Evolutionary conservation across 2,329 filamentous ascomycete species (phyloP).

Genomic region (Fusarium aywerte): DNA sequence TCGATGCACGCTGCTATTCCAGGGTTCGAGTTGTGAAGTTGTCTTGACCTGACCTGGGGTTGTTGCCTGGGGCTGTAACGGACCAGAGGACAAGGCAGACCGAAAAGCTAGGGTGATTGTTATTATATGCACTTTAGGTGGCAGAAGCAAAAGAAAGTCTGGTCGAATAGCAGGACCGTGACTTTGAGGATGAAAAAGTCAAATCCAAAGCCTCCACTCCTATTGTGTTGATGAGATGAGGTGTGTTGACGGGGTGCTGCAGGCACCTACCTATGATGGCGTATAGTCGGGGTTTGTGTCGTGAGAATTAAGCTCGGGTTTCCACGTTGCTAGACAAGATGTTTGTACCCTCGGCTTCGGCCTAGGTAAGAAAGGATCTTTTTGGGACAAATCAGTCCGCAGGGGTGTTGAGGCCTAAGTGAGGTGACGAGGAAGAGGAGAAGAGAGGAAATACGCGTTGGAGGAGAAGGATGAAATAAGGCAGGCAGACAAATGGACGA

Average conservation of each 20-base stretch:
- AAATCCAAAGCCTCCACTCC: conserved; percentile 28
- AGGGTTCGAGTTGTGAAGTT: conserved; percentile 31
- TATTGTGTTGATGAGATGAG: conserved; percentile 6
- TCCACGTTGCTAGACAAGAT: conserved; percentile 18
- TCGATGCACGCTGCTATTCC: conserved; percentile 30
- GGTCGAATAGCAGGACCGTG: conserved; percentile 11
- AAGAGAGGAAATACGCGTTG: not conserved
- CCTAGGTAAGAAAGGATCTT: not conserved
- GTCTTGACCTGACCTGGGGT: conserved; percentile 12
- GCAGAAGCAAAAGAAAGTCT: conserved; percentile 3
- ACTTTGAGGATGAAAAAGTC: conserved; percentile 19
- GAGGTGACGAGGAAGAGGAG: not conserved
- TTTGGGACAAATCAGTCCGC: not conserved
- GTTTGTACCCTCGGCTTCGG: not conserved
- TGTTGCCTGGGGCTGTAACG: conserved; percentile 34
- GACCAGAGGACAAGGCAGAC: conserved; percentile 6
- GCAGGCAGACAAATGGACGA: not conserved
- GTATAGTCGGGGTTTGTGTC: conserved; percentile 23
- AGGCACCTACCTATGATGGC: conserved; percentile 13
- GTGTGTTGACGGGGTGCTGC: conserved; percentile 6
- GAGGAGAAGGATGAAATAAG: conserved; percentile 8
- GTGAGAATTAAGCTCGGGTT: conserved; percentile 24
- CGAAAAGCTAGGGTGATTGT: conserved; percentile 19
- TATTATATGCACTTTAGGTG: conserved; percentile 13
- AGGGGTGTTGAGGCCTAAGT: not conserved